These are phyloP conservation scores for Aspergillus funiculosus DNA, from an alignment of 495 filamentous ascomycete species.

Conservation along the genomic window DNA sequence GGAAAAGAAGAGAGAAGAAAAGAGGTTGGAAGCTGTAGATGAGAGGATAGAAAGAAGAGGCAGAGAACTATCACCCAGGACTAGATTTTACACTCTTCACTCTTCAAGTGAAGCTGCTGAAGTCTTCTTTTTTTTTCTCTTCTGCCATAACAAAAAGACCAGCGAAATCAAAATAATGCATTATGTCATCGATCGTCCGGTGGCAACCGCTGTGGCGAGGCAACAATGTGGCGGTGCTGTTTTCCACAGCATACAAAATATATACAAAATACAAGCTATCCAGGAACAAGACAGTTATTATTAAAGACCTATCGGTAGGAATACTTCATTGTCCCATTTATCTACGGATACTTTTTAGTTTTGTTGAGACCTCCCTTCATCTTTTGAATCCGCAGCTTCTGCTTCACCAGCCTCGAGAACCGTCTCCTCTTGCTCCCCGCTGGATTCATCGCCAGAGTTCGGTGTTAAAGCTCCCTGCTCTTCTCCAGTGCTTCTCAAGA, in stretches of 20 bases:
- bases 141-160: slow-evolving; percentile 6
- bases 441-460: slow-evolving; percentile 19
- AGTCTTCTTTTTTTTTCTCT: background rate
- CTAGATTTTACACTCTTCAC: background rate
- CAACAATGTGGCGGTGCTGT: slow-evolving; percentile 6
- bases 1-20: background rate
- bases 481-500: slow-evolving; percentile 33
- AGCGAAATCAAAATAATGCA: slow-evolving; percentile 23
- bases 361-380: background rate
- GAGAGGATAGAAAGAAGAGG: too few relatives aligned
- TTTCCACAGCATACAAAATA: too few relatives aligned
- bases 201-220: too few relatives aligned
- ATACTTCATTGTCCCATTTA: background rate
- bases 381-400: slow-evolving; percentile 23
- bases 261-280: too few relatives aligned
- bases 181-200: slow-evolving; percentile 18
- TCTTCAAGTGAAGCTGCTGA: background rate
- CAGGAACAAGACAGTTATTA: too few relatives aligned
- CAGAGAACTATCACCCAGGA: slow-evolving; percentile 3
- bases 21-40: background rate
- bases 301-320: too few relatives aligned
- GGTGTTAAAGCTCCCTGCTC: slow-evolving; percentile 9
- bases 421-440: slow-evolving; percentile 22
- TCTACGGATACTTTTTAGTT: background rate
- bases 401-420: slow-evolving; percentile 23